Base-by-base conservation (phyloP, 495 filamentous ascomycete species). In the Peziza echinospora region DNA sequence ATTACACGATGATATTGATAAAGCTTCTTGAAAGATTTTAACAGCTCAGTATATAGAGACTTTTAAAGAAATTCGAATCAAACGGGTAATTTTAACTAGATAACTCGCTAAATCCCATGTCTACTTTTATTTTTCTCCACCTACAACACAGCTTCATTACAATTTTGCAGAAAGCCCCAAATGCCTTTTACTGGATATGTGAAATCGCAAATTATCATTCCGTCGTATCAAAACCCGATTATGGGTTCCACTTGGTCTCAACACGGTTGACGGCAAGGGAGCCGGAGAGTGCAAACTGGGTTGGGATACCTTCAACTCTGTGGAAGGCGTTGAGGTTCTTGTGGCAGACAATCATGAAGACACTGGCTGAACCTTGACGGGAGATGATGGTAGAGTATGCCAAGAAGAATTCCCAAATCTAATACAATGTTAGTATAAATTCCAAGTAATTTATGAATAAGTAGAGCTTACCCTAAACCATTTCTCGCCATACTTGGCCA, bases 371-470 rank as follows among this genome's bases (percentile, higher is more conserved):
- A 49, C 89, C 89, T 65, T 97, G 89, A 56, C 89, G 79, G 24
- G 87, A 85, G 60, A 78, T 76, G 64, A 97, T 96, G 57, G 84
- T 93, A 2, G 84, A 84, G 57, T 75, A 80, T 45, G 91, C 84
- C 52, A 97, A 77, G 78, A 97, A 97, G 70, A 76, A 94, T 62
- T 96, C 87, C 89, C 89, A 97, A 62, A 96, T 91, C 85, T 93
- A 51, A 13, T 34, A 28, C 26, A 22, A 28, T 26, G 22, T 5
- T 17, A 26, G 11, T 28, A 7, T n/a, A n/a, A n/a, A n/a, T n/a
- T 8, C 23, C 17, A 40, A 28, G 17, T 17, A 3, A 44, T 19
- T 25, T 5, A 24, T 43, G 16, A 40, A 21, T 3, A 44, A 37
- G 43, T 19, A 43, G 24, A 53, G 72, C 81, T 70, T 72, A 92